Evolutionary conservation across 1,139 yeast genomes (phyloP), one percentile per base, ranked within the genome.

Genomic region (Yamadazyma sp.): DNA sequence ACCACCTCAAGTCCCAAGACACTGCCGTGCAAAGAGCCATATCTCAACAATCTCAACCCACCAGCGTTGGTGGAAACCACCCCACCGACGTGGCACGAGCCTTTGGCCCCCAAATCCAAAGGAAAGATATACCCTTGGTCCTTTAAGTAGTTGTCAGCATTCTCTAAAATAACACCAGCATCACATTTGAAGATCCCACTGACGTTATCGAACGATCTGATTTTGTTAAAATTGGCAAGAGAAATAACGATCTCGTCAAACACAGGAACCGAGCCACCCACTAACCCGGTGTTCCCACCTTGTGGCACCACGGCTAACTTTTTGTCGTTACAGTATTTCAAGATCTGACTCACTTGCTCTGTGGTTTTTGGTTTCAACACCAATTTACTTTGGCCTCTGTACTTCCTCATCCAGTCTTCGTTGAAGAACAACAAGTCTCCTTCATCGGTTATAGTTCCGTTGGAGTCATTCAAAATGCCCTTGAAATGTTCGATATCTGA

Each of bases 51-150:
- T 56, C 98, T 75, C 53, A 91, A 73, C 0, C 98, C 98, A 55
- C 98, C 98, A 5, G 98, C 98, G 59, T 91, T 91, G 15, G 97
- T 89, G 5, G 98, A 96, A 30, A 88, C 95, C 43, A 83, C 87
- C 45, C 98, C 98, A 49, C 98, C 98, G 47, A 91, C 84, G 53
- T 88, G 95, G 61, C 98, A 91, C 2, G 96, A 88, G 14, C 98
- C 98, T 66, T 91, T 91, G 34, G 98, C 98, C 39, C 98, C 98
- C 45, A 91, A 70, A 59, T 91, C 98, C 37, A 91, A 72, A 17
- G 98, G 98, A 75, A 91, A 91, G 41, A 91, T 86, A 63, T 85
- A 87, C 3, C 95, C 96, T 17, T 79, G 68, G 46, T 88, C 95
- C 17, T 85, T 82, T 44, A 92, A 68, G 56, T 63, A 87, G 47